These are phyloP conservation scores for Globisporangium mamillatum DNA, from an alignment of 352 stramenopile species.

Conservation along the genomic window DNA sequence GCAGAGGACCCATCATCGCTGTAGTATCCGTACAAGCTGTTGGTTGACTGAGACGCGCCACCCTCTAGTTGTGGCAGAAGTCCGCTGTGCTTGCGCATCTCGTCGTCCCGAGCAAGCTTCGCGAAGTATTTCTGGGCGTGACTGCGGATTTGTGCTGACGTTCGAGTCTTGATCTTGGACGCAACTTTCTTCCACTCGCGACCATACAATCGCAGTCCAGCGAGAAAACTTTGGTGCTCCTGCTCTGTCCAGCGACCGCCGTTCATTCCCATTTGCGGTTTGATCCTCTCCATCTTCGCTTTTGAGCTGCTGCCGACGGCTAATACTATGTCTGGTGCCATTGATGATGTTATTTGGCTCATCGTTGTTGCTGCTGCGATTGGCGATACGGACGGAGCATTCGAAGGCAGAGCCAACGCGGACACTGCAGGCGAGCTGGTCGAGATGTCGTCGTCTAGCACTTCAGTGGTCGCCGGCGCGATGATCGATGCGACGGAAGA, in stretches of 20 bases:
- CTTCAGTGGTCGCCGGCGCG: conserved; percentile 12
- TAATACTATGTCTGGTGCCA: conserved; percentile 9
- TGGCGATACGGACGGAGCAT: conserved; percentile 14
- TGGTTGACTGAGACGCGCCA: conserved; percentile 13
- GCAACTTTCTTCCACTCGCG: conserved; percentile 97
- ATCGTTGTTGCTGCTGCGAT: conserved; percentile 23
- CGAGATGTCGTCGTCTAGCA: conserved; percentile 23
- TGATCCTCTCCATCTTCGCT: conserved; percentile 39
- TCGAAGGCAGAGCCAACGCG: conserved; percentile 24
- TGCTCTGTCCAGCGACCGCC: conserved; percentile 92
- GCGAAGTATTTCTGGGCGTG: conserved; percentile 88
- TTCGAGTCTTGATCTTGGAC: conserved; percentile 88
- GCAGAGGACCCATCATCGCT: conserved; percentile 62
- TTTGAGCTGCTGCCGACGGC: neutral
- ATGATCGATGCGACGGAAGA: conserved; percentile 14
- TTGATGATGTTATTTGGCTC: conserved; percentile 21
- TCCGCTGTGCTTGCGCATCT: conserved; percentile 52
- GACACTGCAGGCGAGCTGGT: conserved; percentile 29
- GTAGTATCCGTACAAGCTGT: conserved; percentile 43
- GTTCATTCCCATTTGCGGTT: conserved; percentile 71
- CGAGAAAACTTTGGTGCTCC: conserved; percentile 95
- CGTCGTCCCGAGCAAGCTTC: conserved; percentile 77
- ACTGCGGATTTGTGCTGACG: conserved; percentile 80
- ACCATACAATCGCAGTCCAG: conserved; percentile 91
- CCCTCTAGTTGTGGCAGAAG: conserved; percentile 14